These are phyloP conservation scores for Aspergillus brasiliensis DNA, from an alignment of 2,329 filamentous ascomycete species.

Conservation along the genomic window DNA sequence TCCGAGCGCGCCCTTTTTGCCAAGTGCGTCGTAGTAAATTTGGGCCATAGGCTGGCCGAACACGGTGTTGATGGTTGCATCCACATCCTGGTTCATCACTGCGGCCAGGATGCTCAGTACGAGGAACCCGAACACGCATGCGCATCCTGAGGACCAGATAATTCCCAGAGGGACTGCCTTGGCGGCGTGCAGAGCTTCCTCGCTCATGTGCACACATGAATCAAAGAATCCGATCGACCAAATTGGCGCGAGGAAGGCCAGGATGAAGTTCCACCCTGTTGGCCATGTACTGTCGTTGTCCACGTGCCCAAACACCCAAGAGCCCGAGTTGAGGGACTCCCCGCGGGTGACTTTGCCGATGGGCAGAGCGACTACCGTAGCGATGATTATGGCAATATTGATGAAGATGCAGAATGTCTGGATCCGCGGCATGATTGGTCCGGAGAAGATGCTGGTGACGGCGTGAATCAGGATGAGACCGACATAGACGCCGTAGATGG, in stretches of 20 bases:
- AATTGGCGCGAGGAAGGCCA: constrained; percentile 63
- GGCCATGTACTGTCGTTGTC: constrained; percentile 63
- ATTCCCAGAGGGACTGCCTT: constrained; percentile 63
- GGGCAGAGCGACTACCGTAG: constrained; percentile 60
- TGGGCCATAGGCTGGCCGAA: constrained; percentile 64
- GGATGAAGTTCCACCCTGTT: constrained; percentile 60
- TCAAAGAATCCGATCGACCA: constrained; percentile 62
- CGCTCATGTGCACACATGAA: constrained; percentile 61
- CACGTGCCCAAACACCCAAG: constrained; percentile 59
- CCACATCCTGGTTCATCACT: constrained; percentile 57
- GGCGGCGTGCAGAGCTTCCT: constrained; percentile 63
- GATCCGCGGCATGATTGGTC: constrained; percentile 61
- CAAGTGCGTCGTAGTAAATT: constrained; percentile 62
- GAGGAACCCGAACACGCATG: constrained; percentile 59
- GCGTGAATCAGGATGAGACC: constrained; percentile 58
- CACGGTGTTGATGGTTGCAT: constrained; percentile 49
- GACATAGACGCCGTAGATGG: constrained; percentile 61
- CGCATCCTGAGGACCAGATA: constrained; percentile 55
- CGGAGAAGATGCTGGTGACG: constrained; percentile 55
- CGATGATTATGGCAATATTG: constrained; percentile 59
- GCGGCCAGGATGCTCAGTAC: constrained; percentile 61
- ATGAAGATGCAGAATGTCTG: constrained; percentile 59
- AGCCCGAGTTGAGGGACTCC: constrained; percentile 35
- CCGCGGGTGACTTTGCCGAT: constrained; percentile 46
- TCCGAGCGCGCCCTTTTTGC: constrained; percentile 60